Evolutionary conservation across 2,329 filamentous ascomycete species (phyloP).

Genomic region (Trichoderma atrobrunneum): DNA sequence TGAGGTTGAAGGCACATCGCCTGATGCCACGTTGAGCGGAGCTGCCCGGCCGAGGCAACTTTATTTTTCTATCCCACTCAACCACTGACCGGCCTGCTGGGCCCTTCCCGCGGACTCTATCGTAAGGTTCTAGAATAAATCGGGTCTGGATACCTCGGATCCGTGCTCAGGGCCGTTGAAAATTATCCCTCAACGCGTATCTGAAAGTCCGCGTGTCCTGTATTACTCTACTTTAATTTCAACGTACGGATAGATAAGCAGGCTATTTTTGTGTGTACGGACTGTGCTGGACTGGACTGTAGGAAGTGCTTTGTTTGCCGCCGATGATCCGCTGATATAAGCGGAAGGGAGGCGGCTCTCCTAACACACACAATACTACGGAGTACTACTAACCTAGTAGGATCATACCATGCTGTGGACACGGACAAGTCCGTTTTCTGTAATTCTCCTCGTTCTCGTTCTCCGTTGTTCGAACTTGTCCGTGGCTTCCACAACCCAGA

Average conservation of each 20-base stretch:
- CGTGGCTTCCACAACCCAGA: not conserved
- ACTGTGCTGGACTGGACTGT: not conserved
- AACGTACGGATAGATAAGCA: not conserved
- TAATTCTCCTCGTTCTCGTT: not conserved
- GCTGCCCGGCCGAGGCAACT: constrained; percentile 7
- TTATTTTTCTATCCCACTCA: not conserved
- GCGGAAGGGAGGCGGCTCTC: not conserved
- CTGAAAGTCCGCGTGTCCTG: not conserved
- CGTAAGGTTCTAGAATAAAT: not conserved
- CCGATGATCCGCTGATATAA: not conserved
- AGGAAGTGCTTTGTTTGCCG: not conserved
- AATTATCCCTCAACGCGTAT: not conserved
- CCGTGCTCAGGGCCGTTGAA: not conserved
- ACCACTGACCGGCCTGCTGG: not conserved
- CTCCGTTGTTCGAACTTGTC: not conserved
- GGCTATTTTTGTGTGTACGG: not conserved
- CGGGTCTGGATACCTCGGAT: not conserved
- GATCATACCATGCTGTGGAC: not conserved
- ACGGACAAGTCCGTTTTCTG: not conserved
- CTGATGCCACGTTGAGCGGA: not conserved
- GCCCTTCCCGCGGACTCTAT: not conserved
- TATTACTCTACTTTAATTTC: not conserved
- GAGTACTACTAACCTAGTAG: not conserved
- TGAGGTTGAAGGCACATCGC: not conserved
- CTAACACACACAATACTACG: not conserved